Evolutionary conservation across 176 grass and related monocot species (phyloP), one percentile per base, ranked within the genome.

Genomic region (Coix lacrymajobi): DNA sequence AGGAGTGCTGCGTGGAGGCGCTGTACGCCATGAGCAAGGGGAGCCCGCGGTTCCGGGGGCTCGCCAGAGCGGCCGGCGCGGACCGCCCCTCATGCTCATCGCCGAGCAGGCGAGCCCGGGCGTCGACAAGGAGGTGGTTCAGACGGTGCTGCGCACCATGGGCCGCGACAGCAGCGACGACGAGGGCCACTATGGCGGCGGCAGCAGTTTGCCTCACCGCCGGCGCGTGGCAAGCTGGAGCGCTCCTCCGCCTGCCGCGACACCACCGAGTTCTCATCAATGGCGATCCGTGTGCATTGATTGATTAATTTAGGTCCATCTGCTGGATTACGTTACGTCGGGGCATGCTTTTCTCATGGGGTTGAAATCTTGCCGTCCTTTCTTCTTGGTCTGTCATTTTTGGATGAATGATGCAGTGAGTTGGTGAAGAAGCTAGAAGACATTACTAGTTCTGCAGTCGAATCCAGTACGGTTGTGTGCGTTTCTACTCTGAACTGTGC

Each of bases 1-100:
- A 92, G 62, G 89, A 92, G 63, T 79, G 85, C 24, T 92, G 94
- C 73, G 40, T 97, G 26, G 87, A 83, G 41, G 78, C 87, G 6
- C 15, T 97, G 73, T 97, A 94, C 63, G 92, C 81, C 62, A 88
- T 97, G 92, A 97, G 94, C 78, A 86, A 60, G 66, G 83, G 87
- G 9, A 91, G 85, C 76, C 62, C 84, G 26, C 87, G 92, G 83
- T 97, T 97, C 68, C 81, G 89, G 7, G 92, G 89, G 10, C 66
- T 94, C 36, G 92, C 94, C 5, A 92, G 86, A 34, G 94, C 79
- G 26, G 94, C 94, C 0, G 85, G 87, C 31, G 87, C 83, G 10
- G 89, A 92, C 62, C 73, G 77, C n/a, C 76, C 87, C 87, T 97
- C 79, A 81, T 44, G 13, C 85, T 94, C 76, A 56, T 78, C 76